A percentile compares a stretch with the other conserved stretches of the same genome.
These are phyloP conservation scores for Nothophytophthora sp. DNA, from an alignment of 352 stramenopile genomes.

Conservation along the genomic window DNA sequence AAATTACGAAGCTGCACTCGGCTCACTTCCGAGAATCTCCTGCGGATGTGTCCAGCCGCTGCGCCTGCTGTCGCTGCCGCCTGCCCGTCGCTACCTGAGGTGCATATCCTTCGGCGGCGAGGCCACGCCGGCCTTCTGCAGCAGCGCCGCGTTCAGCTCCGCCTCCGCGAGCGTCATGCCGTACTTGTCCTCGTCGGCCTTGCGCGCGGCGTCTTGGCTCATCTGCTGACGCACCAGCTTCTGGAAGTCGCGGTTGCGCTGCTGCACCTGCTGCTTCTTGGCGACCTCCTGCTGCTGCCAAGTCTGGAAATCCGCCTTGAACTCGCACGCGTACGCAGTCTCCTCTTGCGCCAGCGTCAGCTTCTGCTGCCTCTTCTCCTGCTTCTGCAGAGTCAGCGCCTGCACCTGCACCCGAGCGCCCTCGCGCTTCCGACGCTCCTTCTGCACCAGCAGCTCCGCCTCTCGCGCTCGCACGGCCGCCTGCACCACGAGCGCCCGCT, in stretches of 20 bases:
- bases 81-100: slow-evolving; percentile 22
- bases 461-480: slow-evolving; percentile 39
- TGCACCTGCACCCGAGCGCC: slow-evolving; percentile 31
- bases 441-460: slow-evolving; percentile 32
- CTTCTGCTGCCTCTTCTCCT: slow-evolving; percentile 32
- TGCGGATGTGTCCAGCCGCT: too few relatives aligned
- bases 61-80: too few relatives aligned
- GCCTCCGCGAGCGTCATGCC: slow-evolving; percentile 66
- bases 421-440: slow-evolving; percentile 35
- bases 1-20: too few relatives aligned
- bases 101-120: slow-evolving; percentile 22
- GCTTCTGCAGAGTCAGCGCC: slow-evolving; percentile 44
- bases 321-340: slow-evolving; percentile 39
- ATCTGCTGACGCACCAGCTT: slow-evolving; percentile 55
- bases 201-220: slow-evolving; percentile 32
- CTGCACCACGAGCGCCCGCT: slow-evolving; percentile 42
- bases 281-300: slow-evolving; percentile 43
- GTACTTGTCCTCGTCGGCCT: slow-evolving; percentile 59
- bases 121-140: slow-evolving; percentile 35
- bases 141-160: slow-evolving; percentile 50
- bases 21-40: too few relatives aligned
- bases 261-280: slow-evolving; percentile 28
- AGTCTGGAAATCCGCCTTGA: slow-evolving; percentile 43
- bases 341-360: slow-evolving; percentile 36
- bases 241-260: slow-evolving; percentile 45